Evolutionary conservation across 2,329 filamentous ascomycete genomes (phyloP).

Genomic region (Aspergillus thermomutatus): DNA sequence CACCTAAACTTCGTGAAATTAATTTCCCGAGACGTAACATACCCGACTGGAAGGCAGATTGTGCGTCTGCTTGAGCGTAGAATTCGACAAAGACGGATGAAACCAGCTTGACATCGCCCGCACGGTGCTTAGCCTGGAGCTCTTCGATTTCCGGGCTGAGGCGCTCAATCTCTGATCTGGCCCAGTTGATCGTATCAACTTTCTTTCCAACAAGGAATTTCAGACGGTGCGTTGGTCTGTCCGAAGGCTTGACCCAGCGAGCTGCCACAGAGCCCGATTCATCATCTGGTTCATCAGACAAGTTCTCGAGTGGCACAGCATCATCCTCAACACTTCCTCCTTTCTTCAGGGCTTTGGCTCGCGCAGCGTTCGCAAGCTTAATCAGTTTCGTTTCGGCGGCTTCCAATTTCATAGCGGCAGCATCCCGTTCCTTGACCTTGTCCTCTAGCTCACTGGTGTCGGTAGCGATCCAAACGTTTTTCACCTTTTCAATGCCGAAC

Average conservation of each 20-base stretch:
- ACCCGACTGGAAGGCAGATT: slow-evolving; percentile 75
- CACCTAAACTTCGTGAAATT: background rate
- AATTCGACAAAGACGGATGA: slow-evolving; percentile 92
- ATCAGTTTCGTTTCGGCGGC: slow-evolving; percentile 83
- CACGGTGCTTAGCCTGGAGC: slow-evolving; percentile 64
- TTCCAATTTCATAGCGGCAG: slow-evolving; percentile 77
- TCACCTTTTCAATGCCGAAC: slow-evolving; percentile 74
- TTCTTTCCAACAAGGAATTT: slow-evolving; percentile 75
- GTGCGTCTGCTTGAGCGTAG: slow-evolving; percentile 73
- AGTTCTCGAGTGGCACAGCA: slow-evolving; percentile 34
- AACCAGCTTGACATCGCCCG: slow-evolving; percentile 62
- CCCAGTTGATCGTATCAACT: slow-evolving; percentile 93
- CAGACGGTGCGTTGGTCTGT: slow-evolving; percentile 72
- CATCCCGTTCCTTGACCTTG: slow-evolving; percentile 75
- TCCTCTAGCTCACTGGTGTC: slow-evolving; percentile 76
- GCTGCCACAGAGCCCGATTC: slow-evolving; percentile 70
- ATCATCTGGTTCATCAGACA: slow-evolving; percentile 54
- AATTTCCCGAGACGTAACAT: slow-evolving; percentile 6
- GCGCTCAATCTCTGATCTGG: slow-evolving; percentile 70
- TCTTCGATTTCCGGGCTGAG: slow-evolving; percentile 69
- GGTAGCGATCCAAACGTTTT: slow-evolving; percentile 78
- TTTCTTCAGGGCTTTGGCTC: slow-evolving; percentile 66
- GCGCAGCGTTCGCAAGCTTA: slow-evolving; percentile 69
- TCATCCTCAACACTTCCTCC: slow-evolving; percentile 38
- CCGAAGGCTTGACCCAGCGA: slow-evolving; percentile 69